Conservation (phyloP, 1,139 yeast species). For the Blastobotrys aristatus region DNA sequence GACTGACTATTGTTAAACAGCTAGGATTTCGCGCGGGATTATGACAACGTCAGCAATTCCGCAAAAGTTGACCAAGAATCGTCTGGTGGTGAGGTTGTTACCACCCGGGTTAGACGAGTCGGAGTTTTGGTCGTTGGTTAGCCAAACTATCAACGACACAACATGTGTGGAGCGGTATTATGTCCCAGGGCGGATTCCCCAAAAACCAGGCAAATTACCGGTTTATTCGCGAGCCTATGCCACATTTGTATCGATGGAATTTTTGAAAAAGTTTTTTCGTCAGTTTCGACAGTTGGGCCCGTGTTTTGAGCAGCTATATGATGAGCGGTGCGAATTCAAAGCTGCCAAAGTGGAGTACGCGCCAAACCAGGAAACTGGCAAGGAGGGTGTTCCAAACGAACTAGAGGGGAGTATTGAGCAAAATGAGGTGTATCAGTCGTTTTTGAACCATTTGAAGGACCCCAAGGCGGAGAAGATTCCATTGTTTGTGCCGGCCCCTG, state of each 20-base stretch:
- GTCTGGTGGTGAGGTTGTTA: conserved; percentile 35
- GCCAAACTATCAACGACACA: conserved; percentile 19
- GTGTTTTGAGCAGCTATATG: conserved; percentile 12
- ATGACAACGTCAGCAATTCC: conserved; percentile 1
- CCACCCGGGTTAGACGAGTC: conserved; percentile 36
- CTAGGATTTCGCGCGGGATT: too few relatives aligned
- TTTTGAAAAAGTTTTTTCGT: conserved; percentile 18
- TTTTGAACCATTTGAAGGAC: conserved; percentile 14
- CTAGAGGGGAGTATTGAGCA: conserved; percentile 21
- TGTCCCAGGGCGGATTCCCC: conserved; percentile 35
- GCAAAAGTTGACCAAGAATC: conserved; percentile 3
- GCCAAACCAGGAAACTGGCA: conserved; percentile 23
- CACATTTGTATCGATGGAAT: conserved; percentile 16
- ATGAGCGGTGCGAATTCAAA: conserved; percentile 11
- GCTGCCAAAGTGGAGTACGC: conserved; percentile 23
- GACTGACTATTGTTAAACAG: not conserved
- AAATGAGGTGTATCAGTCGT: conserved; percentile 21
- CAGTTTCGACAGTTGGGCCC: conserved; percentile 17
- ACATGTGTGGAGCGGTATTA: conserved; percentile 31
- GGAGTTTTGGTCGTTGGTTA: conserved; percentile 29
- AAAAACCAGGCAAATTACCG: conserved; percentile 19
- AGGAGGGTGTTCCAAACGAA: conserved; percentile 8
- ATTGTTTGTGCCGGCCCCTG: conserved; percentile 1
- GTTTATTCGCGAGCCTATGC: conserved; percentile 22
- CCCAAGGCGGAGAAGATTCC: conserved; percentile 3